Base-by-base conservation (phyloP, 1,139 yeast species). In the Meyerozyma carpophila region DNA sequence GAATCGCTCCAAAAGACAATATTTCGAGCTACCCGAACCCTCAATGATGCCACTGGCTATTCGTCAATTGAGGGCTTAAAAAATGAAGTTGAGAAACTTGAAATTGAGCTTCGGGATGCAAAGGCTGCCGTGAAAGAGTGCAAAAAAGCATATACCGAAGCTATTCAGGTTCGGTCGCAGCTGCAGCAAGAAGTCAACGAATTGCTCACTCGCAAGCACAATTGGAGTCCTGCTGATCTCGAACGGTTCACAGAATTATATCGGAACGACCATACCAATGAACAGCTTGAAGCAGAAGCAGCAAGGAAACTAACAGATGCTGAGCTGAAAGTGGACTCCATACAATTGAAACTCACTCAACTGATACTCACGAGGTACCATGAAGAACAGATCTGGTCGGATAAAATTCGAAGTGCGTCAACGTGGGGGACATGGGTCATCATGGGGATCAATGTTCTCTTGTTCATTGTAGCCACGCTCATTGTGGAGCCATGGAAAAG, bases 361-460 rank as follows among this genome's bases (percentile, higher is more conserved):
- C 83, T 88, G 53, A 93, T 94, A 31, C 71, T 91, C 54, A 82
- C 93, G 1, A 68, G 98, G 51, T 94, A 94, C 56, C 96, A 93
- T 50, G 98, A 94, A 58, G 99, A 94, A 57, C 98, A 94, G 63
- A 82, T 93, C 4, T 94, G 98, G 98, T 88, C 96, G 4, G 98
- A 94, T 63, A 91, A 91, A 62, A 93, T 93, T 47, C 71, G 98
- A 50, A 75, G 94, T 48, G 90, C 95, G 2, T 88, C 96, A 8
- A 91, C 98, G 0, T 94, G 96, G 95, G 98, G 98, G 1, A 93
- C 99, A 0, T 82, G 95, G 77, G 70, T 84, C 1, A 73, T 94
- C 41, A 90, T 90, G 95, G 94, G 91, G 1, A 76, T 90, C 51
- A 94, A 94, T 64, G 76, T 93, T 18, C 48, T 86, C 14, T 63